Evolutionary conservation across 2,329 filamentous ascomycete genomes (phyloP), one percentile per base, ranked within the genome.

Genomic region (Aureobasidium namibiae): DNA sequence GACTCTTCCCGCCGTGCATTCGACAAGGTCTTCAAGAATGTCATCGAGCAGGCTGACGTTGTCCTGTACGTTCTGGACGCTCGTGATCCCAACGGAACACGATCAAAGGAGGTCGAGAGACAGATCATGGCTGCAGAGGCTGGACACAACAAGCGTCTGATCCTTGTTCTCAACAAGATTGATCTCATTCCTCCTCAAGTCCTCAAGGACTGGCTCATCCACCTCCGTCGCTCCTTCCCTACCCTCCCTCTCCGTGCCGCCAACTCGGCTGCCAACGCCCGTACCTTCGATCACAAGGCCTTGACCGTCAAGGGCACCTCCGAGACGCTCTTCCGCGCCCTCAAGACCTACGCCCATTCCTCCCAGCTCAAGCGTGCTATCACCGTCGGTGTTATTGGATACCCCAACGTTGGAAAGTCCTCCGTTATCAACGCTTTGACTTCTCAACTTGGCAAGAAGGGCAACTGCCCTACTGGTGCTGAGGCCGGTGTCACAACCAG

Each of bases 371-470:
- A 95, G 80, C 87, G 92, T 59, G 87, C 91, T 56, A 85, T 95
- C 67, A 92, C 89, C 21, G 92, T 96, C 62, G 92, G 92, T 64
- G 89, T 96, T 63, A 95, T 96, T 66, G 92, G 92, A 29, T 96
- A 96, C 73, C 92, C 92, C 67, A 96, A 96, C 72, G 92, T 96
- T 61, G 92, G 92, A 71, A 96, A 96, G 78, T 95, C 90, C 29
- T 96, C 91, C 53, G 90, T 96, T 68, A 96, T 96, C 80, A 96
- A 96, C 73, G 89, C 91, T 16, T 84, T 96, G 59, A 87, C 90
- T 21, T 85, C 88, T 38, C 84, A 90, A 38, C 78, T 96, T 66
- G 84, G 87, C 64, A 82, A 85, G 60, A 85, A 82, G 68, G 79
- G 81, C 65, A 79, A 90, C 44, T 96, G 91, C 72, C 92, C 92